phyloP scores from a whole-genome alignment of 2,329 filamentous ascomycete species.

The Claviceps africana region DNA sequence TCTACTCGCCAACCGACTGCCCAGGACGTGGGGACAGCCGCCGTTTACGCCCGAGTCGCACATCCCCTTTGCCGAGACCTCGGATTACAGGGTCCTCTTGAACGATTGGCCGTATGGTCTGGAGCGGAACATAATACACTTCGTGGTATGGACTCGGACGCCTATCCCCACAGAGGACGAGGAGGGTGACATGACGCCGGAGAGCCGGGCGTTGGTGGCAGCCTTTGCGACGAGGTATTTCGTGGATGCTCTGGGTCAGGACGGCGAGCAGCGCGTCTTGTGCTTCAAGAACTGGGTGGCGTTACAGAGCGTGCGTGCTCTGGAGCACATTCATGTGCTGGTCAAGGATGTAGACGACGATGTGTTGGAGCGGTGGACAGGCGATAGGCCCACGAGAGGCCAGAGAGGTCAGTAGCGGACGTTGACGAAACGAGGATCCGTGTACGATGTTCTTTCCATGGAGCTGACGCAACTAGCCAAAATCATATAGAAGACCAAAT shows the following conservation, averaged over 20 bases:
- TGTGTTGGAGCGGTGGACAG: conserved; percentile 39
- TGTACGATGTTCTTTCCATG: neutral
- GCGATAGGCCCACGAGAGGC: conserved; percentile 25
- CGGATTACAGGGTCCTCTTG: conserved; percentile 55
- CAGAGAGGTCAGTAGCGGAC: conserved; percentile 10
- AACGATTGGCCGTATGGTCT: conserved; percentile 95
- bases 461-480: too few species aligned
- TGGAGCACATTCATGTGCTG: conserved; percentile 82
- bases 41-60: conserved; percentile 39
- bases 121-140: conserved; percentile 51
- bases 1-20: conserved; percentile 58
- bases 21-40: conserved; percentile 47
- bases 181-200: conserved; percentile 58
- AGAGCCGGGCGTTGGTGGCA: conserved; percentile 49
- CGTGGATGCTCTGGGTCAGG: conserved; percentile 36
- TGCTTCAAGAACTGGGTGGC: conserved; percentile 96
- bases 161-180: conserved; percentile 54
- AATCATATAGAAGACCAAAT: neutral
- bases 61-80: conserved; percentile 37
- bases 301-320: conserved; percentile 71
- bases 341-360: conserved; percentile 40
- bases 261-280: conserved; percentile 39
- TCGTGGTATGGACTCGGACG: conserved; percentile 88
- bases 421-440: neutral
- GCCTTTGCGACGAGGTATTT: conserved; percentile 61